Conservation (phyloP, 1,284 basidiomycete genomes). For the Garcileccinum viscosum region DNA sequence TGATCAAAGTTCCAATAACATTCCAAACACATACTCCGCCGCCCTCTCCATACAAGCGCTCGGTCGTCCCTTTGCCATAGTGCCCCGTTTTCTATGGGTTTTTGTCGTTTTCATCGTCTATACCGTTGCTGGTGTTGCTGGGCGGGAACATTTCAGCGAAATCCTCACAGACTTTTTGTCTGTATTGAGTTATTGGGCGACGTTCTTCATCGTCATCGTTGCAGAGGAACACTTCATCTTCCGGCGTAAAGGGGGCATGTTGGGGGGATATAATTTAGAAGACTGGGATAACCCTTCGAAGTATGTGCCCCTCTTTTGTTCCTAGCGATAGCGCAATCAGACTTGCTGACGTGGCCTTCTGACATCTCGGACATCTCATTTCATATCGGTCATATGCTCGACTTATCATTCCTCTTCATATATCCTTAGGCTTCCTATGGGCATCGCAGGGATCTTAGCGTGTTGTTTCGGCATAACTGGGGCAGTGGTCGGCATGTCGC, state of each 20-base stretch:
- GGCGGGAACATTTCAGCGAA: constrained; percentile 64
- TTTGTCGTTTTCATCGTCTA: constrained; percentile 58
- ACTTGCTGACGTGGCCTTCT: too few species aligned
- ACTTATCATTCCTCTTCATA: background rate
- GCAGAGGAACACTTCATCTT: constrained; percentile 66
- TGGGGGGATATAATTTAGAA: constrained; percentile 61
- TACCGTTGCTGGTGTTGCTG: constrained; percentile 66
- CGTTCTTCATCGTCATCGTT: constrained; percentile 65
- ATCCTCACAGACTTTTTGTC: constrained; percentile 61
- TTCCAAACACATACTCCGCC: constrained; percentile 65
- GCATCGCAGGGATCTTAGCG: constrained; percentile 58
- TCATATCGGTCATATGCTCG: too few species aligned
- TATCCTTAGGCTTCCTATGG: constrained; percentile 53
- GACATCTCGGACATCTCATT: too few species aligned
- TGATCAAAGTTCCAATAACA: constrained; percentile 56
- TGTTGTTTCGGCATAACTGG: constrained; percentile 53
- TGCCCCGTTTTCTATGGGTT: constrained; percentile 70
- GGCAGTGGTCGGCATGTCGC: constrained; percentile 57
- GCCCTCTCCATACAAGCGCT: constrained; percentile 63
- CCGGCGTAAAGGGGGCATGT: constrained; percentile 45
- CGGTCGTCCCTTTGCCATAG: constrained; percentile 56
- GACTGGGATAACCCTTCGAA: constrained; percentile 56
- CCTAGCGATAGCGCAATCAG: background rate
- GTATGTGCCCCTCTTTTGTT: constrained; percentile 31
- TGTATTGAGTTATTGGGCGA: constrained; percentile 71